These are phyloP conservation scores for Russula compacta DNA, from an alignment of 768 basidiomycete species.

Conservation along the genomic window DNA sequence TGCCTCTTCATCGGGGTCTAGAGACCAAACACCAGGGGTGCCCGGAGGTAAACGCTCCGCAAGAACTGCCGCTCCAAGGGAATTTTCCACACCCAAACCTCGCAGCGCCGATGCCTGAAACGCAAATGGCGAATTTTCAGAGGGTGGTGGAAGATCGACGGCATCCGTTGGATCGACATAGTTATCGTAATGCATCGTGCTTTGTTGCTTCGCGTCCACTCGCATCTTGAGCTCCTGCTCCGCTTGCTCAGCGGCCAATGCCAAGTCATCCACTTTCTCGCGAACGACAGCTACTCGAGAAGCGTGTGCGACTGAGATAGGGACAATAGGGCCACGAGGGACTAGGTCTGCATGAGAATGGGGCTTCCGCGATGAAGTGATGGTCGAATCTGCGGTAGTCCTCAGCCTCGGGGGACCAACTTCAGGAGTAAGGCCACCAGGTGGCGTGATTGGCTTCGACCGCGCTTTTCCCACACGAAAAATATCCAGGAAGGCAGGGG, in stretches of 20 bases:
- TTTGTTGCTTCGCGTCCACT: slow-evolving; percentile 39
- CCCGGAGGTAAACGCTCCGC: slow-evolving; percentile 61
- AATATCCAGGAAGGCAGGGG: slow-evolving; percentile 54
- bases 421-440: slow-evolving; percentile 34
- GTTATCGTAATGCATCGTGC: slow-evolving; percentile 36
- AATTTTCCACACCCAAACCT: slow-evolving; percentile 65
- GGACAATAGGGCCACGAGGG: slow-evolving; percentile 21
- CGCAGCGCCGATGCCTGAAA: slow-evolving; percentile 67
- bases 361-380: slow-evolving; percentile 8
- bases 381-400: slow-evolving; percentile 21
- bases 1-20: slow-evolving; percentile 48
- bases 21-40: slow-evolving; percentile 50
- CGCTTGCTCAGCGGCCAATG: slow-evolving; percentile 61
- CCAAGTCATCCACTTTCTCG: slow-evolving; percentile 68
- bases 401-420: slow-evolving; percentile 17
- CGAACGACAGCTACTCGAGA: slow-evolving; percentile 67
- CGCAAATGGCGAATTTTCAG: slow-evolving; percentile 60
- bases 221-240: slow-evolving; percentile 61
- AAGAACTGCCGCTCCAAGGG: slow-evolving; percentile 64
- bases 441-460: slow-evolving; percentile 47
- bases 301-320: slow-evolving; percentile 17
- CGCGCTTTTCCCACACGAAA: slow-evolving; percentile 62
- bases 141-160: slow-evolving; percentile 68
- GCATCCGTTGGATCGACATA: slow-evolving; percentile 79
- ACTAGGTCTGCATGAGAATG: slow-evolving; percentile 20